Percentiles rank a stretch among this genome's conserved stretches.
phyloP scores from a whole-genome alignment of 2,329 filamentous ascomycete species.

The Domatiomyces catenatus region DNA sequence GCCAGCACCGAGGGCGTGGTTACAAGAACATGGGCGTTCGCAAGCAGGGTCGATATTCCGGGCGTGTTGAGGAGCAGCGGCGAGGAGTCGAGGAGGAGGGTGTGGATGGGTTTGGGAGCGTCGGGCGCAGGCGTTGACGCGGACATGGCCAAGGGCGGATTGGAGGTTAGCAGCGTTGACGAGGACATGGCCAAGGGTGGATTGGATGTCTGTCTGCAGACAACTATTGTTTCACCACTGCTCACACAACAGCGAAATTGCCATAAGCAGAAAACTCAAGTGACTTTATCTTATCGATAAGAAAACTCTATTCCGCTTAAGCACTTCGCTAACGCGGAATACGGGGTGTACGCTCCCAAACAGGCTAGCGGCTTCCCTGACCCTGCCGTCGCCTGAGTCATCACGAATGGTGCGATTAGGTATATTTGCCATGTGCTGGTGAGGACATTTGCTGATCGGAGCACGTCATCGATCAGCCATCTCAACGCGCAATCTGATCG shows the following conservation, averaged over 20 bases:
- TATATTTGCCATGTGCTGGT: background rate
- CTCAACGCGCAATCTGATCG: background rate
- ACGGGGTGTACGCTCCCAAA: no score
- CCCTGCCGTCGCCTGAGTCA: background rate
- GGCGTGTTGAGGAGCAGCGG: slow-evolving; percentile 90
- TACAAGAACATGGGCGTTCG: slow-evolving; percentile 59
- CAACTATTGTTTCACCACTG: no score
- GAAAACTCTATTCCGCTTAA: no score
- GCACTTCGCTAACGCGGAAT: no score
- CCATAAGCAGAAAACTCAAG: no score
- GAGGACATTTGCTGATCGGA: background rate
- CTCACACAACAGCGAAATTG: no score
- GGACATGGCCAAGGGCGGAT: background rate
- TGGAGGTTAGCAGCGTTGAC: background rate
- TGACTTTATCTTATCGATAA: no score
- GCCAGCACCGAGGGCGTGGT: slow-evolving; percentile 74
- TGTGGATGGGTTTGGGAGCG: slow-evolving; percentile 54
- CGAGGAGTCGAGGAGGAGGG: slow-evolving; percentile 76
- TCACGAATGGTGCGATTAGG: background rate
- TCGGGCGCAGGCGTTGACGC: background rate
- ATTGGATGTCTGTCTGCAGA: background rate
- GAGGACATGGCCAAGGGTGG: background rate
- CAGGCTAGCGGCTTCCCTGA: no score
- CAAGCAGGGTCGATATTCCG: slow-evolving; percentile 63
- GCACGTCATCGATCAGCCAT: background rate